Evolutionary conservation across 2,329 filamentous ascomycete genomes (phyloP), one percentile per base, ranked within the genome.

Genomic region (Aspergillus sojae): DNA sequence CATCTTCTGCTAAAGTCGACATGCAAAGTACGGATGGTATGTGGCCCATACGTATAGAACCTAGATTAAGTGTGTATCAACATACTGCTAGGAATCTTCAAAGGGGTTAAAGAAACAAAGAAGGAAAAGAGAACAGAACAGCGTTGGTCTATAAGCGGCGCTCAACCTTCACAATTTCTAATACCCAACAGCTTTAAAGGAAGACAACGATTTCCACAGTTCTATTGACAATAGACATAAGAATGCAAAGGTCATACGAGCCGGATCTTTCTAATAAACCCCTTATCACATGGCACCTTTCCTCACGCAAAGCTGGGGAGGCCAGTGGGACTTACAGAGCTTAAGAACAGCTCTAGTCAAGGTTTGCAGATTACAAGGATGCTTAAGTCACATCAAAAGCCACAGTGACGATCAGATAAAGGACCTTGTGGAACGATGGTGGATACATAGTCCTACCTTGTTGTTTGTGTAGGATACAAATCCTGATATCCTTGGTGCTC

Each of bases 401-500:
- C 7, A n/a, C 16, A 41, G 16, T 3, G 16, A 10, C 0, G 39
- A n/a, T 9, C 16, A 41, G 16, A 41, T 41, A 41, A 23, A 23
- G 39, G 16, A 10, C 16, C 16, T n/a, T 41, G 39, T n/a, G 39
- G 39, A 9, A n/a, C 2, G 2, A 41, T 9, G 5, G 2, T 10
- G 39, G 39, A 9, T 1, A 10, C 0, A n/a, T 10, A 10, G 19
- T 10, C 16, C 7, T 41, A 10, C 16, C 39, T n/a, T 19, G 7
- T 7, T n/a, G 16, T 19, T n/a, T 0, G 39, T n/a, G 6, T 19
- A n/a, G 39, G 34, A 41, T 41, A 9, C 16, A 41, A 4, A 4
- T 3, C 39, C 39, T 0, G 39, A 41, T n/a, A 41, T 41, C 6
- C 3, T 41, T 3, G 1, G 0, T 41, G 3, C 39, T 0, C 6